Conservation (phyloP, 495 filamentous ascomycete species). For the Hyphodiscus hymeniophilus region DNA sequence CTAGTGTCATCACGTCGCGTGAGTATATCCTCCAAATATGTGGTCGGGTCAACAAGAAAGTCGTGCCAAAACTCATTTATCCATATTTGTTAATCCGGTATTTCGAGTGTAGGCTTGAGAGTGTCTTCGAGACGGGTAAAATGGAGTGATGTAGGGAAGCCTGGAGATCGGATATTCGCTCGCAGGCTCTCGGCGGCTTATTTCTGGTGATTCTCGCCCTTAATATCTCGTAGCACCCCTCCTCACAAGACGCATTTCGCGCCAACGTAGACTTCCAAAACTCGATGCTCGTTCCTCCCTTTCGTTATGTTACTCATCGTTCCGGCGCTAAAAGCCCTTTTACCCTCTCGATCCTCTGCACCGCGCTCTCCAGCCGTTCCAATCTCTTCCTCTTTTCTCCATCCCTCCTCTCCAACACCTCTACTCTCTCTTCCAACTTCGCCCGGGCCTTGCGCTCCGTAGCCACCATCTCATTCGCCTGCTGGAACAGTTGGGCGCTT, state of each 20-base stretch:
- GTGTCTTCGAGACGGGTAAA: not conserved
- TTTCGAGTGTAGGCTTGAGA: conserved; percentile 5
- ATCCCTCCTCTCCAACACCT: conserved; percentile 60
- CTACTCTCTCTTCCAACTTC: conserved; percentile 67
- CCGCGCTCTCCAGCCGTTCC: conserved; percentile 68
- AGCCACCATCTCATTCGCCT: conserved; percentile 97
- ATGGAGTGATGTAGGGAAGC: not conserved
- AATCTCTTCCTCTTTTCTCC: conserved; percentile 60
- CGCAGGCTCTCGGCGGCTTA: no score
- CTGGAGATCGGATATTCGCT: not conserved
- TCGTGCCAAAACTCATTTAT: conserved; percentile 16
- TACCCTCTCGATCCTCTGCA: conserved; percentile 69
- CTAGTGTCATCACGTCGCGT: conserved; percentile 9
- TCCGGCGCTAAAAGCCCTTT: conserved; percentile 44
- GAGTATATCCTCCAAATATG: conserved; percentile 17
- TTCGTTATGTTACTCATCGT: conserved; percentile 5
- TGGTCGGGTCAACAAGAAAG: conserved; percentile 18
- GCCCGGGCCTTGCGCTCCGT: conserved; percentile 74
- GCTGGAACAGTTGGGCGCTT: conserved; percentile 75
- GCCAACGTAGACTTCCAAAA: not conserved
- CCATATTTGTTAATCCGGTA: conserved; percentile 14
- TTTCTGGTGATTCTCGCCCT: not conserved
- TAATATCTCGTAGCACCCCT: conserved; percentile 12
- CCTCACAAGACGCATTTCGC: not conserved
- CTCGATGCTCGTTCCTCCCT: not conserved